Conservation (phyloP, 2,329 filamentous ascomycete species). For the Diaporthe longicolla region DNA sequence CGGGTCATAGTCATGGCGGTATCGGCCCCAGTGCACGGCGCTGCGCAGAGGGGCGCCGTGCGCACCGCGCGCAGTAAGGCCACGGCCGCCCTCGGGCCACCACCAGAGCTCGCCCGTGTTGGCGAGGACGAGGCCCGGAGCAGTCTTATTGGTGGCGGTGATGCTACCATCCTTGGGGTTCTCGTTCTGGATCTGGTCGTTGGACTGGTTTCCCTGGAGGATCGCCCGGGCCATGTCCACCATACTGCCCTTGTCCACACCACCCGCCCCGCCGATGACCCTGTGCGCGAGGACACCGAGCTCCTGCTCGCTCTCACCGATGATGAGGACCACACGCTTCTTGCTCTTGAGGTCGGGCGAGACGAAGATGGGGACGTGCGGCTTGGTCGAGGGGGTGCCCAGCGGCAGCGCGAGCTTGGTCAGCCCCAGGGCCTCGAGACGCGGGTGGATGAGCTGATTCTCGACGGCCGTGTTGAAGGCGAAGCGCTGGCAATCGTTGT, state of each 20-base stretch:
- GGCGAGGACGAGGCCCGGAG: conserved; percentile 75
- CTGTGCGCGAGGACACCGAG: conserved; percentile 83
- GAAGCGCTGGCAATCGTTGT: conserved; percentile 82
- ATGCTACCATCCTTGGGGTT: conserved; percentile 24
- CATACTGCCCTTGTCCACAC: conserved; percentile 79
- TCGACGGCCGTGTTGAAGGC: conserved; percentile 80
- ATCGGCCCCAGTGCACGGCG: conserved; percentile 69
- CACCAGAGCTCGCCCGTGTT: conserved; percentile 85
- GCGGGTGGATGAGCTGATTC: conserved; percentile 70
- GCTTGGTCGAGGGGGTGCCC: conserved; percentile 57
- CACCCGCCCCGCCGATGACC: conserved; percentile 72
- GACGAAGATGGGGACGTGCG: conserved; percentile 79
- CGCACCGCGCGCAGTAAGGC: conserved; percentile 73
- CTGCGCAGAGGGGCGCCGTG: conserved; percentile 72
- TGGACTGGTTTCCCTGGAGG: conserved; percentile 51
- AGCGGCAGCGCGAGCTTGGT: conserved; percentile 73
- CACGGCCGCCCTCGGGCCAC: conserved; percentile 74
- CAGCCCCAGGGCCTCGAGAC: conserved; percentile 74
- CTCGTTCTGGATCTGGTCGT: background rate
- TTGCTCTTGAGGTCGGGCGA: conserved; percentile 66
- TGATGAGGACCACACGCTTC: conserved; percentile 78
- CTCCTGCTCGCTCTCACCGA: conserved; percentile 80
- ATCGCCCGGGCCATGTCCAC: conserved; percentile 70
- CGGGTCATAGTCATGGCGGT: conserved; percentile 56
- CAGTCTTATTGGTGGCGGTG: conserved; percentile 49